Evolutionary conservation across 2,329 filamentous ascomycete species (phyloP), one percentile per base, ranked within the genome.

Genomic region (Sclerotinia nivalis): DNA sequence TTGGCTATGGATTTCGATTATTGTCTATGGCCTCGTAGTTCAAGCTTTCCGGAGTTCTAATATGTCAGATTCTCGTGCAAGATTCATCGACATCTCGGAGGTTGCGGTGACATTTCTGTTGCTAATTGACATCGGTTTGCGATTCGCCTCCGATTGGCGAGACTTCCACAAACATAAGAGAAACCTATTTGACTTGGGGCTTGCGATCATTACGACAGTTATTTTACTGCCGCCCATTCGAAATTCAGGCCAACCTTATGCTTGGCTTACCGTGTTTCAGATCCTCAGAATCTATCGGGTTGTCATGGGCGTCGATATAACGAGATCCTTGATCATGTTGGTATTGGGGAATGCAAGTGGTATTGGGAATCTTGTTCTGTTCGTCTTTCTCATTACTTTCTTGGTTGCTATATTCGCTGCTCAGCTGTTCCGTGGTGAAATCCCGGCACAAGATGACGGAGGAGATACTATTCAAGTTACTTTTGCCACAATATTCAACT

Each of bases 311-410:
- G 88, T 99, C 55, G 90, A 93, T 7, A 88, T 97, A 75, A 99
- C 94, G 0, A 86, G 92, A 72, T 91, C 93, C 73, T 86, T 99
- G 67, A 96, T 99, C 77, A 83, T 91, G 74, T 86, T 96, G 47
- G 96, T 99, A 3, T 86, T 99, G 71, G 91, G 96, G 72, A 98
- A 98, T 78, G 91, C 93, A 6, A 88, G 90, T 58, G 96, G 96
- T 91, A 90, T 99, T 72, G 87, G 92, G 52, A 99, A 99, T 78
- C 83, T 99, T 72, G 96, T 99, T 82, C 84, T 98, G 25, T 99
- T 99, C 79, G 93, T 99, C 76, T 97, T 98, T 78, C 84, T 99
- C 66, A 92, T 97, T 77, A 97, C 94, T 0, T 98, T 97, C 77
- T 85, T 99, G 59, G 92, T 94, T 75, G 91, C 96, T 4, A 97